These are phyloP conservation scores for Colletotrichum godetiae DNA, from an alignment of 2,329 filamentous ascomycete genomes.

Conservation along the genomic window DNA sequence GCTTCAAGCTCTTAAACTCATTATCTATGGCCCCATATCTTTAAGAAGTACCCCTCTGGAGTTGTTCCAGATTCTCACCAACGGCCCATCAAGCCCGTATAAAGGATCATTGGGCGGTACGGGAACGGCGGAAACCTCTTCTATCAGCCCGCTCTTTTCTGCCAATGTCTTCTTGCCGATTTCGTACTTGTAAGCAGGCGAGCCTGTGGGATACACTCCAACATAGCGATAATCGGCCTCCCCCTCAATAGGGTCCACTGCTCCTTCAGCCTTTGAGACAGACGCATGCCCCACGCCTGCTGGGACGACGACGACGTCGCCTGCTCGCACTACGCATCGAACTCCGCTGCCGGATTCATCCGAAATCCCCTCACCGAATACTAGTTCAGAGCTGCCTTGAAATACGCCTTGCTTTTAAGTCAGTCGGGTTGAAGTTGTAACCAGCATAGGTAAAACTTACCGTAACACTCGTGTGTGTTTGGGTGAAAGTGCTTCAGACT, in stretches of 20 bases:
- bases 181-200: not conserved
- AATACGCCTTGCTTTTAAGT: conserved; percentile 34
- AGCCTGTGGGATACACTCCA: conserved; percentile 38
- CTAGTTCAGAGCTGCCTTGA: conserved; percentile 37
- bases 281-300: conserved; percentile 39
- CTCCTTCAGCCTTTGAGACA: not conserved
- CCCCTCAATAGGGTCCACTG: not conserved
- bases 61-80: conserved; percentile 21
- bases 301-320: conserved; percentile 39
- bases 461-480: conserved; percentile 41
- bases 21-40: not conserved
- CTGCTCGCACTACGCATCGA: conserved; percentile 33
- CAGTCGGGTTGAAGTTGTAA: not conserved
- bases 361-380: conserved; percentile 37
- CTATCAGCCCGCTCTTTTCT: not conserved
- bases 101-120: conserved; percentile 21
- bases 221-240: conserved; percentile 38
- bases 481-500: conserved; percentile 40
- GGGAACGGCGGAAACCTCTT: conserved; percentile 11
- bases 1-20: not conserved
- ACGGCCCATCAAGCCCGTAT: conserved; percentile 7
- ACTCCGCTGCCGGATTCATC: conserved; percentile 27
- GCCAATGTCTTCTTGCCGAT: conserved; percentile 7
- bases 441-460: not conserved
- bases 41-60: not conserved